These are phyloP conservation scores for Vachellia collinsii DNA, from an alignment of 306 rosid genomes.

Conservation along the genomic window DNA sequence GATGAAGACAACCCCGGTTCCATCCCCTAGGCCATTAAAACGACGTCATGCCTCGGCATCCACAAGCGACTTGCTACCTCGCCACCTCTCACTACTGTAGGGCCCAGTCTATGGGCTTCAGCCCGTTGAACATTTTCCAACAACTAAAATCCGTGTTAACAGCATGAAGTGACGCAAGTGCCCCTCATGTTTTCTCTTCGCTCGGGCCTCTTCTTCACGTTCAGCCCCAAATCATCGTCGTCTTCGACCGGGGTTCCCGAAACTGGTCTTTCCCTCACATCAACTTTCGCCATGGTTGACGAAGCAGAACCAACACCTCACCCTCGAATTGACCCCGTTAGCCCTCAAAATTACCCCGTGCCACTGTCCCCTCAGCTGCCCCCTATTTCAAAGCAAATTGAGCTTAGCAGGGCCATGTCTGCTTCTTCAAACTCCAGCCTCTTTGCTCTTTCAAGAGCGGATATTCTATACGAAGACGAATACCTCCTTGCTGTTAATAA, in stretches of 20 bases:
- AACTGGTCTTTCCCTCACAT: slow-evolving; percentile 18
- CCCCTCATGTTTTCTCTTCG: slow-evolving; percentile 23
- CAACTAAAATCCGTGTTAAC: neutral
- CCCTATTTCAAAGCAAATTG: slow-evolving; percentile 68
- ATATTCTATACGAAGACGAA: slow-evolving; percentile 67
- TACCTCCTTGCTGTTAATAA: slow-evolving; percentile 78
- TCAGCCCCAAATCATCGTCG: slow-evolving; percentile 23
- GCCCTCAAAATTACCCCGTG: slow-evolving; percentile 52
- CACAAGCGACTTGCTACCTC: neutral
- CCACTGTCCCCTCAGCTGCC: slow-evolving; percentile 82
- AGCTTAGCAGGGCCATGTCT: slow-evolving; percentile 68
- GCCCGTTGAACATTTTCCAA: neutral
- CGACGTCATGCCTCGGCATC: neutral
- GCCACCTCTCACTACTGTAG: neutral
- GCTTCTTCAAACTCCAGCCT: slow-evolving; percentile 72
- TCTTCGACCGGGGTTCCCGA: slow-evolving; percentile 22
- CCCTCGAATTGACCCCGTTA: slow-evolving; percentile 43
- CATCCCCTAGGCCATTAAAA: neutral
- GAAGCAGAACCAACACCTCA: slow-evolving; percentile 24
- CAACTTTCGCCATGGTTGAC: slow-evolving; percentile 46
- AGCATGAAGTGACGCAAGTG: slow-evolving; percentile 14
- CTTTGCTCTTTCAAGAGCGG: slow-evolving; percentile 48
- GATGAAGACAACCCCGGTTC: neutral
- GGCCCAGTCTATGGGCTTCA: neutral
- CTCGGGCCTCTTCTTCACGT: neutral